Conservation (phyloP, 2,329 filamentous ascomycete genomes). For the Tolypocladium guangdongense region DNA sequence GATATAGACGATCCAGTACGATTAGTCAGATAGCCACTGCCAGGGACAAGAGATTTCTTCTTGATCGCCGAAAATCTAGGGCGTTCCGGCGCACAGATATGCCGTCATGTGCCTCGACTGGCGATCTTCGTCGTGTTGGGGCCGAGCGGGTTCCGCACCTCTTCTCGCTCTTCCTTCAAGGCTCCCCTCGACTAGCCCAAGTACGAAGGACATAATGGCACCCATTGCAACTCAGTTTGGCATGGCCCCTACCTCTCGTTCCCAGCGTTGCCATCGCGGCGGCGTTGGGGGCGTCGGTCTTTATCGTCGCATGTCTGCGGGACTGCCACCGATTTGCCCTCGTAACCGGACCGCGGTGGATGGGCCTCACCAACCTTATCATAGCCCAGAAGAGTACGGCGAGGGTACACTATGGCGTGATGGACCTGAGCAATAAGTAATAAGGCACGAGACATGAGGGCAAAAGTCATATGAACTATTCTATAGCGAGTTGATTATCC, state of each 20-base stretch:
- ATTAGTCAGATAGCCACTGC: too few species aligned
- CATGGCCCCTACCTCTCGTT: neutral
- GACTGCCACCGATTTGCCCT: constrained; percentile 3
- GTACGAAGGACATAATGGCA: neutral
- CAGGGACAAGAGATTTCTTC: too few species aligned
- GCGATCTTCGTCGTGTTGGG: too few species aligned
- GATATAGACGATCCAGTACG: too few species aligned
- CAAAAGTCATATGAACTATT: too few species aligned
- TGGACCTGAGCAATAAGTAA: constrained; percentile 17
- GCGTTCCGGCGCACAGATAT: too few species aligned
- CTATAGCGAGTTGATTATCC: too few species aligned
- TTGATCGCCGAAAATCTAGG: too few species aligned
- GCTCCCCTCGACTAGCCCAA: neutral
- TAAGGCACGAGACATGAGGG: constrained; percentile 7
- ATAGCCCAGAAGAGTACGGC: constrained; percentile 4
- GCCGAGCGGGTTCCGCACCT: too few species aligned
- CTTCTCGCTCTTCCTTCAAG: too few species aligned
- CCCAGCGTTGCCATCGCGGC: neutral
- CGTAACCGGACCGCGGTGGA: constrained; percentile 2
- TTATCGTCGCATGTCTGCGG: neutral
- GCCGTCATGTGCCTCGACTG: too few species aligned
- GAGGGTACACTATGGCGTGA: constrained; percentile 11
- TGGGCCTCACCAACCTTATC: constrained; percentile 1
- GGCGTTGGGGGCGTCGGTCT: neutral
- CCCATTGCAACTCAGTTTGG: neutral